These are phyloP conservation scores for Candida gigantensis DNA, from an alignment of 1,139 yeast species.

Conservation along the genomic window DNA sequence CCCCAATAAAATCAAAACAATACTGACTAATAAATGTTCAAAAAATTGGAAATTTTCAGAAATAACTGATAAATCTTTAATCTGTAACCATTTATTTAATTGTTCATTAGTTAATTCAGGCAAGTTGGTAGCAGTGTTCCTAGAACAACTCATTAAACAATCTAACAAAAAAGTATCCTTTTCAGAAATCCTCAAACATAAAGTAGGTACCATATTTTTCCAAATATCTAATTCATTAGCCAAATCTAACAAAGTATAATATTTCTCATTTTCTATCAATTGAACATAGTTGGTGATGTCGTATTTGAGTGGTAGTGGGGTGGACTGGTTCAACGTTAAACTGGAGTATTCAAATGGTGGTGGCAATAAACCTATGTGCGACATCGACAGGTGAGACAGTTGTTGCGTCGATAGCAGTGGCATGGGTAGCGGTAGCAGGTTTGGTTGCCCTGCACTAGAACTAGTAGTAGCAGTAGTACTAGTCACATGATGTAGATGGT, in stretches of 20 bases:
- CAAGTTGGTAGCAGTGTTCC: conserved; percentile 17
- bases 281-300: conserved; percentile 18
- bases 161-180: conserved; percentile 27
- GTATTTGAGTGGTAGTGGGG: conserved; percentile 1
- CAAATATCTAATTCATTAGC: conserved; percentile 43
- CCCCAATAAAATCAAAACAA: conserved; percentile 29
- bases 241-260: conserved; percentile 42
- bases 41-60: conserved; percentile 11
- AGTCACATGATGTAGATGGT: no score
- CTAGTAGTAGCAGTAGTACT: no score
- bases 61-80: conserved; percentile 4
- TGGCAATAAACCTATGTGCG: no score
- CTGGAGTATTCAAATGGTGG: conserved; percentile 5
- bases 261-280: conserved; percentile 33
- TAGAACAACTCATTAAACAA: conserved; percentile 35
- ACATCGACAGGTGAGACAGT: not conserved
- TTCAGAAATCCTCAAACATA: conserved; percentile 23
- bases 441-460: no score
- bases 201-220: conserved; percentile 39
- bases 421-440: conserved; percentile 1
- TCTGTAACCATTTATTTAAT: conserved; percentile 25
- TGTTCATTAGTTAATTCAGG: conserved; percentile 19
- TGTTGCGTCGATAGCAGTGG: not conserved
- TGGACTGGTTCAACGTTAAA: conserved; percentile 1
- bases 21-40: conserved; percentile 30